Percentiles rank a stretch among this genome's conserved stretches.
Evolutionary conservation across 164 flowering plant genomes (phyloP).

Genomic region (Kalanchoe fedtschenkoi): DNA sequence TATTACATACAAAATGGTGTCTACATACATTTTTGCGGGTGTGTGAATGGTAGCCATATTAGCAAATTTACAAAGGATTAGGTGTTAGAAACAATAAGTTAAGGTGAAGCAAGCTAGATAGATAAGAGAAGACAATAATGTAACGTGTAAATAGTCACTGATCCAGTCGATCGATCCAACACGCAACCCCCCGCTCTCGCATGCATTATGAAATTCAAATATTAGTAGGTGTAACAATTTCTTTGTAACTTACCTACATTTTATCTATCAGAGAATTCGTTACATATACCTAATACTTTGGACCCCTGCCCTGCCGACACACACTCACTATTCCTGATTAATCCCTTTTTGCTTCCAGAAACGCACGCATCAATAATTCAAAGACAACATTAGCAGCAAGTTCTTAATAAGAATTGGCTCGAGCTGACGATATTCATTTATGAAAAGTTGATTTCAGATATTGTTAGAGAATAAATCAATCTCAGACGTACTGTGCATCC

Average conservation of each 20-base stretch:
- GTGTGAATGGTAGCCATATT: not conserved
- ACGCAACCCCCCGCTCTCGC: not conserved
- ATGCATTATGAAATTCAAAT: not conserved
- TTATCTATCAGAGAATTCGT: not conserved
- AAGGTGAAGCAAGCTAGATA: not conserved
- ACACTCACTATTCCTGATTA: too few species aligned
- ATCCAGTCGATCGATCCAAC: not conserved
- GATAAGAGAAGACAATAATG: not conserved
- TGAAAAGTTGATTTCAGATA: too few species aligned
- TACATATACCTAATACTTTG: constrained; percentile 3
- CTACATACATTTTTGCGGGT: not conserved
- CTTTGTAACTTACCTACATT: not conserved
- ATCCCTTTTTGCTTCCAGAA: too few species aligned
- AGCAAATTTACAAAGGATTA: not conserved
- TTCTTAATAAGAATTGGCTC: too few species aligned
- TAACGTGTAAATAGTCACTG: not conserved
- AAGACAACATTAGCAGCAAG: too few species aligned
- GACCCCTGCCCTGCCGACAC: not conserved
- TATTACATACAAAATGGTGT: not conserved
- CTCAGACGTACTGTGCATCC: too few species aligned
- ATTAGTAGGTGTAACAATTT: constrained; percentile 1
- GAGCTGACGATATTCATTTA: too few species aligned
- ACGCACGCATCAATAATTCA: too few species aligned
- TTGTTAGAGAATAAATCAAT: too few species aligned
- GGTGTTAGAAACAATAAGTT: not conserved